Percentiles rank a stretch among this genome's conserved stretches.
Conservation (phyloP, 495 filamentous ascomycete genomes). For the Glonium stellatum region DNA sequence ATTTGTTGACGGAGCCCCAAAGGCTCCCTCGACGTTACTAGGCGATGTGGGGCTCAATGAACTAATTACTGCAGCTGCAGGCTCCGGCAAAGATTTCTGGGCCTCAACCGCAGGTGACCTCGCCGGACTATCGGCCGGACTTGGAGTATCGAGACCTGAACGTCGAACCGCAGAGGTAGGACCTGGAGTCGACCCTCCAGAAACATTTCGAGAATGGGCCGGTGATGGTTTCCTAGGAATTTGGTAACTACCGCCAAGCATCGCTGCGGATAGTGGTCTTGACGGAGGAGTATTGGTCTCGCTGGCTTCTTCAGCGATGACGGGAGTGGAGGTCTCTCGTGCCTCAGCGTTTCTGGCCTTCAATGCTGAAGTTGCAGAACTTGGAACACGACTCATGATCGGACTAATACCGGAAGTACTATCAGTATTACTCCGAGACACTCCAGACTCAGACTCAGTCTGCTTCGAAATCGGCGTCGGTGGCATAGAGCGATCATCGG, state of each 20-base stretch:
- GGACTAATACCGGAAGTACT: conserved; percentile 62
- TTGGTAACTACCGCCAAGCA: conserved; percentile 29
- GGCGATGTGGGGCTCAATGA: conserved; percentile 8
- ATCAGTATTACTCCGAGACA: conserved; percentile 56
- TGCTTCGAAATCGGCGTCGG: conserved; percentile 46
- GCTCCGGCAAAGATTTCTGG: conserved; percentile 35
- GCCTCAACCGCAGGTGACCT: conserved; percentile 48
- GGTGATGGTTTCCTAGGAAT: conserved; percentile 38
- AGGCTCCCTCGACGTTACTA: conserved; percentile 4
- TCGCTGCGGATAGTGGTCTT: conserved; percentile 16
- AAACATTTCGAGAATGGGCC: conserved; percentile 31
- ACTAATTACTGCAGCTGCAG: conserved; percentile 26
- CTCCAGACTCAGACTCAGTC: conserved; percentile 29
- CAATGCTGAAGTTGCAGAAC: conserved; percentile 32
- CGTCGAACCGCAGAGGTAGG: conserved; percentile 30
- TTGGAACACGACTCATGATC: conserved; percentile 53
- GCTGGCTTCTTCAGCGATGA: conserved; percentile 49
- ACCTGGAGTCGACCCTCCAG: conserved; percentile 23
- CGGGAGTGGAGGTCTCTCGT: conserved; percentile 44
- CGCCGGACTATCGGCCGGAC: conserved; percentile 56
- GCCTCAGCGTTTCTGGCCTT: conserved; percentile 14
- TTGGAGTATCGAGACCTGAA: conserved; percentile 56
- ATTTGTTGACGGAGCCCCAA: conserved; percentile 3
- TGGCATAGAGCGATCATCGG: conserved; percentile 43
- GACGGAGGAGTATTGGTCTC: conserved; percentile 23